Evolutionary conservation across 352 stramenopile genomes (phyloP).

Genomic region (Pythium insidiosum): DNA sequence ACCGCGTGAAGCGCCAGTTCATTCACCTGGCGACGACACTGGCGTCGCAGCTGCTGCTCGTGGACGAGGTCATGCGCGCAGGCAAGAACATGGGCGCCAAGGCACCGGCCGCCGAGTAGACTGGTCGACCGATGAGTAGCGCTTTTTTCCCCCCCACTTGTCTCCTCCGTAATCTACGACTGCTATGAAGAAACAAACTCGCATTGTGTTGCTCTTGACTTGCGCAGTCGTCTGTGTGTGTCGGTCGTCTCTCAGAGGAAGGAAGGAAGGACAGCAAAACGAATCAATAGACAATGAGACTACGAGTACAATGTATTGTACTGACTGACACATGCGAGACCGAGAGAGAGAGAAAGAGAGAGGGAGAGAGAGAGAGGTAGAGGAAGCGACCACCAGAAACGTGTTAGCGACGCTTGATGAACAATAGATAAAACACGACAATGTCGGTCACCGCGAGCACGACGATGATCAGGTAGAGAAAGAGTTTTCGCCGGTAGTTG

Average conservation of each 20-base stretch:
- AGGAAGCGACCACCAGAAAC: background rate
- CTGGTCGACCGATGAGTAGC: slow-evolving; percentile 5
- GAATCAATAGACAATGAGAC: slow-evolving; percentile 1
- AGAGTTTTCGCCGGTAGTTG: slow-evolving; percentile 62
- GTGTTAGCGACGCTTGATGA: slow-evolving; percentile 28
- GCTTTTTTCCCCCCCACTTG: slow-evolving; percentile 7
- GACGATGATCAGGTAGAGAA: slow-evolving; percentile 62
- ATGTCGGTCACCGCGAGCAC: slow-evolving; percentile 58
- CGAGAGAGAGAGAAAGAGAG: too few relatives aligned
- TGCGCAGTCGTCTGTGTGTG: too few relatives aligned
- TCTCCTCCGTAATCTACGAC: too few relatives aligned
- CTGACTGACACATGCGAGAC: too few relatives aligned
- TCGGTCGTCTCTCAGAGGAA: too few relatives aligned
- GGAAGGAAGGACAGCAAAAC: background rate
- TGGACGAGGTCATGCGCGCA: slow-evolving; percentile 99
- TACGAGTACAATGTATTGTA: background rate
- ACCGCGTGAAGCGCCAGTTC: slow-evolving; percentile 98
- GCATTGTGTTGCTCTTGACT: background rate
- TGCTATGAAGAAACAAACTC: background rate
- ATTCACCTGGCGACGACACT: slow-evolving; percentile 97
- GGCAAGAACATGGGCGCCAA: slow-evolving; percentile 95
- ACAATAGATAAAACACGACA: slow-evolving; percentile 81
- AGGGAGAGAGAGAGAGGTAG: too few relatives aligned
- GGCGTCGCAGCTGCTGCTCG: slow-evolving; percentile 97
- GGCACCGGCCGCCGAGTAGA: slow-evolving; percentile 61